Percentiles rank a stretch among this genome's conserved stretches.
Evolutionary conservation across 1,284 basidiomycete genomes (phyloP).

Genomic region (Moniliella sp.): DNA sequence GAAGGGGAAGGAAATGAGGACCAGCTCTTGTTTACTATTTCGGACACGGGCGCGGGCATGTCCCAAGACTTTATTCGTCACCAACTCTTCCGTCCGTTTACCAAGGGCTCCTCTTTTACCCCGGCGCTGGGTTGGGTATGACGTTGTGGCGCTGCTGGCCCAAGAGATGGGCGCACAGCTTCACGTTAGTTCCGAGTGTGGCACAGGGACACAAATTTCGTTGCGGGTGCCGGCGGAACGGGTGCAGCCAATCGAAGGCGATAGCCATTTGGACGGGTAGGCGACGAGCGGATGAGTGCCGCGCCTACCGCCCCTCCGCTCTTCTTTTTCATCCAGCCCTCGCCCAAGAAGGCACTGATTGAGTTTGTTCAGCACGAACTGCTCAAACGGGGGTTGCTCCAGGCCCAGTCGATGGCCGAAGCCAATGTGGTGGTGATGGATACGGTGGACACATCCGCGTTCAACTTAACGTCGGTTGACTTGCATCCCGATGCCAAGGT

Average conservation of each 20-base stretch:
- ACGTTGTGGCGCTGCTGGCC: constrained; percentile 13
- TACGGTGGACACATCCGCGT: not conserved
- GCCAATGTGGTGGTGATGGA: constrained; percentile 2
- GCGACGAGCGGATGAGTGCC: not conserved
- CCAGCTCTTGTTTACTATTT: constrained; percentile 2
- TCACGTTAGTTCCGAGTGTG: constrained; percentile 9
- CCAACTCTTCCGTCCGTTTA: constrained; percentile 11
- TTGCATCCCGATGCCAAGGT: constrained; percentile 3
- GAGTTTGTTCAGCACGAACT: not conserved
- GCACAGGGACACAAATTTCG: constrained; percentile 11
- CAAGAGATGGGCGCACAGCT: constrained; percentile 12
- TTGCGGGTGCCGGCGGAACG: constrained; percentile 8
- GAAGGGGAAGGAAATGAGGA: not conserved
- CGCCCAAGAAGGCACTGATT: too few species aligned
- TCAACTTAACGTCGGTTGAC: not conserved
- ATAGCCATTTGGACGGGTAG: not conserved
- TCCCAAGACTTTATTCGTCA: constrained; percentile 9
- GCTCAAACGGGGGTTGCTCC: not conserved
- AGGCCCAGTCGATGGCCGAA: not conserved
- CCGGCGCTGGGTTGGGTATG: constrained; percentile 17
- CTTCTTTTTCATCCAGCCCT: too few species aligned
- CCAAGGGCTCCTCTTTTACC: constrained; percentile 13
- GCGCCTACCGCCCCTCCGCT: too few species aligned
- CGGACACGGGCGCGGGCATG: constrained; percentile 10
- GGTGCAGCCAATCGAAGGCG: not conserved